A percentile compares a stretch with the other conserved stretches of the same genome.
These are phyloP conservation scores for Diaporthe citriasiana DNA, from an alignment of 2,329 filamentous ascomycete species.

Conservation along the genomic window DNA sequence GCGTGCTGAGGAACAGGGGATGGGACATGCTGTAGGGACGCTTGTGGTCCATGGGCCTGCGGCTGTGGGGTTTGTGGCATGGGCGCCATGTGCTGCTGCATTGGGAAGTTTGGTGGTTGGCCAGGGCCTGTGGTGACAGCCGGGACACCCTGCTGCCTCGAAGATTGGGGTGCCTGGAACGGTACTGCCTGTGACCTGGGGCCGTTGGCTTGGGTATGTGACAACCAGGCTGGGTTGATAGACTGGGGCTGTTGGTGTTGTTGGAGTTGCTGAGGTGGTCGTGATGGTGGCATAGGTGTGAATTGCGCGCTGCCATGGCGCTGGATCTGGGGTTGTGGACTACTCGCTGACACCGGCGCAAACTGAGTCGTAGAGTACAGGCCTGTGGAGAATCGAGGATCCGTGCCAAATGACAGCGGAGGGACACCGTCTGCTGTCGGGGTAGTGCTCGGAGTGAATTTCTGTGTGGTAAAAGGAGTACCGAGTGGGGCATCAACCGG, in stretches of 20 bases:
- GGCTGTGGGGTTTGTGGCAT: constrained; percentile 35
- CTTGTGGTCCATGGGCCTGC: not conserved
- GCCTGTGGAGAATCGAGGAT: constrained; percentile 43
- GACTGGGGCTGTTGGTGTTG: constrained; percentile 24
- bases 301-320: constrained; percentile 21
- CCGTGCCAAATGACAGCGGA: constrained; percentile 46
- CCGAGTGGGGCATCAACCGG: constrained; percentile 48
- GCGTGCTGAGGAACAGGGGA: constrained; percentile 47
- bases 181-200: constrained; percentile 12
- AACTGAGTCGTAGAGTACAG: constrained; percentile 47
- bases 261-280: constrained; percentile 5
- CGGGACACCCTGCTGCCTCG: constrained; percentile 24
- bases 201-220: constrained; percentile 21
- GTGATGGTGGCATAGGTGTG: constrained; percentile 12
- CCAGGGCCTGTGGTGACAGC: not conserved
- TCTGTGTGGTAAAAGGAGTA: constrained; percentile 52
- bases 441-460: constrained; percentile 51
- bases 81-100: constrained; percentile 34
- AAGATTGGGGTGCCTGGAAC: constrained; percentile 3
- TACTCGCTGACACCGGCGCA: constrained; percentile 47
- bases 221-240: constrained; percentile 36
- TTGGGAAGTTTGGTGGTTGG: not conserved
- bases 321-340: constrained; percentile 49
- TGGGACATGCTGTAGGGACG: constrained; percentile 7
- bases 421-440: constrained; percentile 22